phyloP scores from a whole-genome alignment of 495 filamentous ascomycete genomes.

The Lepidopterella palustris region DNA sequence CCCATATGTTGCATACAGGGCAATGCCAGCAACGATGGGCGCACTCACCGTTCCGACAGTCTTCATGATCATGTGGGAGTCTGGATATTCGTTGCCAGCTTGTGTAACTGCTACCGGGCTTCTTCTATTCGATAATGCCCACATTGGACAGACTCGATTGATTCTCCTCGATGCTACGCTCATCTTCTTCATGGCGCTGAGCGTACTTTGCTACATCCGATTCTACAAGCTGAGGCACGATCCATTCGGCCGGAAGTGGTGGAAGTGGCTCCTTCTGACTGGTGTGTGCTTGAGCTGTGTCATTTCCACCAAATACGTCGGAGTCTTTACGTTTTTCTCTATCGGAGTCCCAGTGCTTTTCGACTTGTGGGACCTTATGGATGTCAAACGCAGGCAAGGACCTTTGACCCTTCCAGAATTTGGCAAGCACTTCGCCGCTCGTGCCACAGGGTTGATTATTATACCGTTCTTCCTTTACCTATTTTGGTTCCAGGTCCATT shows the following conservation, averaged over 20 bases:
- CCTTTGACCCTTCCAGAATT: constrained; percentile 71
- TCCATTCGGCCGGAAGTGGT: constrained; percentile 92
- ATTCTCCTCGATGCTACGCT: constrained; percentile 93
- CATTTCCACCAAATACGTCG: constrained; percentile 98
- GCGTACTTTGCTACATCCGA: constrained; percentile 85
- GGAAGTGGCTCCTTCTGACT: constrained; percentile 97
- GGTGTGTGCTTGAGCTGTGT: constrained; percentile 92
- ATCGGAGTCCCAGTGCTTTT: constrained; percentile 90
- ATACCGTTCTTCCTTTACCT: constrained; percentile 96
- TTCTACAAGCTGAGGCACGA: constrained; percentile 95
- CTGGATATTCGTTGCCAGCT: constrained; percentile 90
- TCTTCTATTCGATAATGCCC: constrained; percentile 94
- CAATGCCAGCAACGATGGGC: constrained; percentile 86
- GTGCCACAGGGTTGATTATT: constrained; percentile 72
- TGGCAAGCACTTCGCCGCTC: constrained; percentile 82
- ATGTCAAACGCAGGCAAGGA: constrained; percentile 74
- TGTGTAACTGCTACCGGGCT: constrained; percentile 79
- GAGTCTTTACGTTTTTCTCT: constrained; percentile 93
- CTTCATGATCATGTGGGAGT: constrained; percentile 99
- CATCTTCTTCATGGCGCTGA: constrained; percentile 91
- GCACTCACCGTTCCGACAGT: constrained; percentile 89
- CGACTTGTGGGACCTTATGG: constrained; percentile 90
- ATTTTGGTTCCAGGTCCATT: constrained; percentile 99
- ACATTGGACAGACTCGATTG: constrained; percentile 92
- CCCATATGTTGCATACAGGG: constrained; percentile 90